Conservation (phyloP, 139 green algal genomes). For the Coelastrella sp. region DNA sequence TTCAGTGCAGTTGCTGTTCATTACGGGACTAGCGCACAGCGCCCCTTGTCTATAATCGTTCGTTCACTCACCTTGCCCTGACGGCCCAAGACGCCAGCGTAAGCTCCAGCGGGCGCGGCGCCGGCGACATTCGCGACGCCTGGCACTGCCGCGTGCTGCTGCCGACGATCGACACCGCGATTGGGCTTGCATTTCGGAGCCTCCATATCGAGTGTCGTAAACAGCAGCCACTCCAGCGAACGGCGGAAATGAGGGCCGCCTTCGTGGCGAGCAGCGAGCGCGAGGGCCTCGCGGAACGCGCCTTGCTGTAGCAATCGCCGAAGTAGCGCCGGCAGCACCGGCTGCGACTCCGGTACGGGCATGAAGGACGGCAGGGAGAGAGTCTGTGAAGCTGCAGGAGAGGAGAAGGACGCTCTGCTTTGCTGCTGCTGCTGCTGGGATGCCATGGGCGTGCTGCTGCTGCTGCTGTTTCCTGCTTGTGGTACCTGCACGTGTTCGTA, state of each 20-base stretch:
- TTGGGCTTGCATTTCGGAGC: conserved; percentile 14
- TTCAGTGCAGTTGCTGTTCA: no score
- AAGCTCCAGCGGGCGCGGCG: not conserved
- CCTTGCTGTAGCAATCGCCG: conserved; percentile 86
- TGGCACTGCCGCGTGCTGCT: not conserved
- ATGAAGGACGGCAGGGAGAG: conserved; percentile 79
- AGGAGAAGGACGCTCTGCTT: not conserved
- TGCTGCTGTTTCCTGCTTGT: not conserved
- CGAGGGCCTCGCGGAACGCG: conserved; percentile 63
- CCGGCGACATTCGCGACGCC: not conserved
- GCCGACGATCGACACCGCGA: not conserved
- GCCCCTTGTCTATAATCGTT: no score
- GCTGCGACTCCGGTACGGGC: conserved; percentile 87
- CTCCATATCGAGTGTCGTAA: conserved; percentile 91
- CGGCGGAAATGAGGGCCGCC: conserved; percentile 82
- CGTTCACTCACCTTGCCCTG: conserved; percentile 23
- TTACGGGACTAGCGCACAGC: no score
- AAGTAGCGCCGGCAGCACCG: conserved; percentile 94
- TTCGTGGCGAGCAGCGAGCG: conserved; percentile 73
- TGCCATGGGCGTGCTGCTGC: not conserved
- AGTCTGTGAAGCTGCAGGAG: not conserved
- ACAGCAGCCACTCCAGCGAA: conserved; percentile 97
- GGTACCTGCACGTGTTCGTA: not conserved
- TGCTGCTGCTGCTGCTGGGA: conserved; percentile 30
- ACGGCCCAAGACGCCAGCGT: conserved; percentile 20